Conservation (phyloP, 768 basidiomycete genomes). For the Pulveroboletus sp. region DNA sequence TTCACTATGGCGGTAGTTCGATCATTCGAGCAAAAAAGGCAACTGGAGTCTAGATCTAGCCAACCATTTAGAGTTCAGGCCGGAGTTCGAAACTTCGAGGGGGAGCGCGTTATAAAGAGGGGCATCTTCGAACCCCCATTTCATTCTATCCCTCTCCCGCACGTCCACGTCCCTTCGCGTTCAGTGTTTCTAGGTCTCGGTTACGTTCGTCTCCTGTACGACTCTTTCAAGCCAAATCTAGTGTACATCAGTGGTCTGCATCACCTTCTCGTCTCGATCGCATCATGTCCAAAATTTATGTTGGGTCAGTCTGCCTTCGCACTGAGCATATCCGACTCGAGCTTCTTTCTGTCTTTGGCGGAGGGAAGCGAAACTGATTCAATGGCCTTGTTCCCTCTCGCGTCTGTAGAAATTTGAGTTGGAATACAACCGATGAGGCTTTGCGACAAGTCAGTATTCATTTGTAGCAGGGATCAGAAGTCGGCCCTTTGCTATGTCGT, state of each 20-base stretch:
- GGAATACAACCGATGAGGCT: conserved; percentile 93
- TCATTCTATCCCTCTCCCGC: conserved; percentile 38
- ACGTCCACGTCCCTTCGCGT: conserved; percentile 47
- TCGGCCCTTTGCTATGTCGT: conserved; percentile 43
- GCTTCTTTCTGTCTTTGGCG: conserved; percentile 43
- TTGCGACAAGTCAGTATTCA: conserved; percentile 79
- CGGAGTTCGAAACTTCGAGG: conserved; percentile 48
- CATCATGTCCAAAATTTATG: conserved; percentile 73
- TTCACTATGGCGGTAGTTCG: conserved; percentile 15
- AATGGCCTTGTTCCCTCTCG: conserved; percentile 37
- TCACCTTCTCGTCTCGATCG: conserved; percentile 20
- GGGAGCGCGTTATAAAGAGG: conserved; percentile 42
- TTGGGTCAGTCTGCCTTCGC: conserved; percentile 83
- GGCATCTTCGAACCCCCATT: conserved; percentile 29
- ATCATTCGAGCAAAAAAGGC: conserved; percentile 21
- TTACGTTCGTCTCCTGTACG: conserved; percentile 54
- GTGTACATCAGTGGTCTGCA: conserved; percentile 41
- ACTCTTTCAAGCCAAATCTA: conserved; percentile 45
- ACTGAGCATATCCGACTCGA: conserved; percentile 40
- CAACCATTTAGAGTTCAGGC: conserved; percentile 27
- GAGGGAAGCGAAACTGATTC: conserved; percentile 55
- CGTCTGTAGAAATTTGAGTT: conserved; percentile 84
- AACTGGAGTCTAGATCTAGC: conserved; percentile 21
- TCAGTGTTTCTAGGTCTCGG: conserved; percentile 50
- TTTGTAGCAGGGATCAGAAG: conserved; percentile 31